Evolutionary conservation across 768 basidiomycete genomes (phyloP).

Genomic region (Russula earlei): DNA sequence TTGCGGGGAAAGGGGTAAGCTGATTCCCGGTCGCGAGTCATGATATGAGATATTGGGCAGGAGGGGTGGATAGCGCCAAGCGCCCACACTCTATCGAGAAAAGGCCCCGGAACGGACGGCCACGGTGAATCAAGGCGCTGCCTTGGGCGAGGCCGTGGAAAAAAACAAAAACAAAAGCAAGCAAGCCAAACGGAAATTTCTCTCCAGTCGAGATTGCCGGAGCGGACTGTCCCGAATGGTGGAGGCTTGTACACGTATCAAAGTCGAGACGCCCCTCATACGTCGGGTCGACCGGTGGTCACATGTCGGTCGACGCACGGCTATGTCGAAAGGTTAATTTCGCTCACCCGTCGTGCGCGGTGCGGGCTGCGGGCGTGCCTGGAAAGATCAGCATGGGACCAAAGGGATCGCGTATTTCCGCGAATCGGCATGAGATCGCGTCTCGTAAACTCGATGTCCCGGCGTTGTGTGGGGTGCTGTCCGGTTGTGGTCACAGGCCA

Average conservation of each 20-base stretch:
- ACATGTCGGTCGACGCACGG: slow-evolving; percentile 10
- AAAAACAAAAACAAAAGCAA: slow-evolving; percentile 1
- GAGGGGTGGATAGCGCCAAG: slow-evolving; percentile 11
- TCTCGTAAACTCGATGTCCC: background rate
- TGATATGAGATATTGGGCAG: slow-evolving; percentile 35
- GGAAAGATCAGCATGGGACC: slow-evolving; percentile 1
- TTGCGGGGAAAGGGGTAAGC: slow-evolving; percentile 28
- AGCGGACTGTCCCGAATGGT: slow-evolving; percentile 11
- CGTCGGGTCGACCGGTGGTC: slow-evolving; percentile 1
- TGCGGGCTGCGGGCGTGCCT: background rate
- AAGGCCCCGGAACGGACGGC: slow-evolving; percentile 7
- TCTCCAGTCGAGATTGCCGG: slow-evolving; percentile 10
- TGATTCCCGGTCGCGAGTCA: slow-evolving; percentile 38
- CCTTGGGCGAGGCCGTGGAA: slow-evolving; percentile 2
- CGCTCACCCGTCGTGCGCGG: background rate
- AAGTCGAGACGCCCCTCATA: background rate
- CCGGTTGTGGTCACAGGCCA: background rate
- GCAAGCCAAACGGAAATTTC: slow-evolving; percentile 6
- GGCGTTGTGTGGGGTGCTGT: no score
- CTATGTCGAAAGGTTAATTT: slow-evolving; percentile 14
- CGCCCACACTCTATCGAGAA: slow-evolving; percentile 17
- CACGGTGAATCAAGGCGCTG: background rate
- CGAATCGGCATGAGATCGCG: background rate
- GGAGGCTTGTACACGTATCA: slow-evolving; percentile 16
- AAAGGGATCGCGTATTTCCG: slow-evolving; percentile 4